Evolutionary conservation across 2,329 filamentous ascomycete species (phyloP).

Genomic region (Cercospora nicotianae): DNA sequence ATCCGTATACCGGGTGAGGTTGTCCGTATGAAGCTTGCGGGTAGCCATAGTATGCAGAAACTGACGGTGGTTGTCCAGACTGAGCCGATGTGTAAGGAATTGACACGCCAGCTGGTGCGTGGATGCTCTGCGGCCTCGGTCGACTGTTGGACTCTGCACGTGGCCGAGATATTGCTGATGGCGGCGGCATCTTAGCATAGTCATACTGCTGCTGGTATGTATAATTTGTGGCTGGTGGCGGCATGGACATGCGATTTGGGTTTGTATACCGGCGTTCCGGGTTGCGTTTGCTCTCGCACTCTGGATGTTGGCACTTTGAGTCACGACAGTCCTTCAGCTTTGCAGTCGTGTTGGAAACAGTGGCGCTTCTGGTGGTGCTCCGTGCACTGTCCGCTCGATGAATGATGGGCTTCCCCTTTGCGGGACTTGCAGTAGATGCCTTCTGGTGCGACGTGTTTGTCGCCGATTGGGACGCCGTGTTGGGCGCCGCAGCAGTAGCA

Average conservation of each 20-base stretch:
- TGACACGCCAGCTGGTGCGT: slow-evolving; percentile 23
- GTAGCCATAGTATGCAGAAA: slow-evolving; percentile 31
- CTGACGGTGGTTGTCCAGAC: slow-evolving; percentile 31
- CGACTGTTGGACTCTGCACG: slow-evolving; percentile 22
- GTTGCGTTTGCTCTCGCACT: slow-evolving; percentile 32
- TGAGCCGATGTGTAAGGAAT: slow-evolving; percentile 16
- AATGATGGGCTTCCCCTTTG: slow-evolving; percentile 30
- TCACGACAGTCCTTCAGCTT: slow-evolving; percentile 42
- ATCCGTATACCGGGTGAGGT: slow-evolving; percentile 20
- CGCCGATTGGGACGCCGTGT: slow-evolving; percentile 11
- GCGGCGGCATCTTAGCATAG: slow-evolving; percentile 26
- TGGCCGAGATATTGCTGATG: slow-evolving; percentile 19
- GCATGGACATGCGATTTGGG: slow-evolving; percentile 11
- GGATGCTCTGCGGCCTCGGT: slow-evolving; percentile 29
- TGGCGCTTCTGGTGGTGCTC: slow-evolving; percentile 45
- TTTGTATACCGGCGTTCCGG: slow-evolving; percentile 32
- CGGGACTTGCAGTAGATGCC: slow-evolving; percentile 16
- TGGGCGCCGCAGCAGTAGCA: slow-evolving; percentile 12
- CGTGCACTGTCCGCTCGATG: slow-evolving; percentile 40
- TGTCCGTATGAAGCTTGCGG: slow-evolving; percentile 19
- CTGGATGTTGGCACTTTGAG: slow-evolving; percentile 47
- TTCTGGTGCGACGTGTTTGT: slow-evolving; percentile 6
- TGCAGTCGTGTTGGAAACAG: slow-evolving; percentile 7
- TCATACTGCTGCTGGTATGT: slow-evolving; percentile 26
- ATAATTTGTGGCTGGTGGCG: slow-evolving; percentile 16